These are phyloP conservation scores for Scheffersomyces segobiensis DNA, from an alignment of 1,139 yeast species.

Conservation along the genomic window DNA sequence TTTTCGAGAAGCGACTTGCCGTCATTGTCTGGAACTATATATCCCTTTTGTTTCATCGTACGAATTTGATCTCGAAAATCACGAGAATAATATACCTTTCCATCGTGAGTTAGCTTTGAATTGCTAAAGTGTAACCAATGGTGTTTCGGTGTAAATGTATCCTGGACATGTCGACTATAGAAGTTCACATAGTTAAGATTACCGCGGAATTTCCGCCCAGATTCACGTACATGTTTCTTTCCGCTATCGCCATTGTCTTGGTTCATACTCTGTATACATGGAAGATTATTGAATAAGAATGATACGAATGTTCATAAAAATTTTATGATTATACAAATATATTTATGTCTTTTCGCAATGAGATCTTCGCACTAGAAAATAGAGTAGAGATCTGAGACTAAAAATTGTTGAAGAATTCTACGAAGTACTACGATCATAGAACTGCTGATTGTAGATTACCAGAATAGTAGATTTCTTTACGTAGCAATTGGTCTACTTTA, in stretches of 20 bases:
- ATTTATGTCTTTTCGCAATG: neutral
- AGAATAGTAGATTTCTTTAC: neutral
- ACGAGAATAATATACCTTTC: conserved; percentile 5
- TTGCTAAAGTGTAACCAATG: conserved; percentile 1
- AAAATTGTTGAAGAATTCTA: neutral
- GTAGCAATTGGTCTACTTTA: neutral
- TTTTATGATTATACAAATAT: neutral
- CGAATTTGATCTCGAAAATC: neutral
- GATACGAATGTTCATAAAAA: neutral
- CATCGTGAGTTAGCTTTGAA: conserved; percentile 8
- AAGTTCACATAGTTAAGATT: conserved; percentile 15
- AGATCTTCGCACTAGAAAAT: neutral
- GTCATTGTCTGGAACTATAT: neutral
- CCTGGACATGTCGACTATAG: conserved; percentile 15
- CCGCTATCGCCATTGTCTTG: neutral
- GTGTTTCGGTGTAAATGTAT: conserved; percentile 7
- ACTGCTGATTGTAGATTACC: too few relatives aligned
- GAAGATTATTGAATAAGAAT: neutral
- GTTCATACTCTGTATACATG: neutral
- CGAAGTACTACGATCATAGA: neutral
- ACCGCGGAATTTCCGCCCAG: conserved; percentile 11
- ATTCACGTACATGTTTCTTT: neutral
- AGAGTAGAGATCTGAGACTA: neutral
- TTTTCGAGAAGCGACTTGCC: neutral
- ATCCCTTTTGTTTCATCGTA: neutral